Percentiles rank a stretch among this genome's conserved stretches.
phyloP scores from a whole-genome alignment of 176 grass and related monocot species.

The Panicum miliaceum region DNA sequence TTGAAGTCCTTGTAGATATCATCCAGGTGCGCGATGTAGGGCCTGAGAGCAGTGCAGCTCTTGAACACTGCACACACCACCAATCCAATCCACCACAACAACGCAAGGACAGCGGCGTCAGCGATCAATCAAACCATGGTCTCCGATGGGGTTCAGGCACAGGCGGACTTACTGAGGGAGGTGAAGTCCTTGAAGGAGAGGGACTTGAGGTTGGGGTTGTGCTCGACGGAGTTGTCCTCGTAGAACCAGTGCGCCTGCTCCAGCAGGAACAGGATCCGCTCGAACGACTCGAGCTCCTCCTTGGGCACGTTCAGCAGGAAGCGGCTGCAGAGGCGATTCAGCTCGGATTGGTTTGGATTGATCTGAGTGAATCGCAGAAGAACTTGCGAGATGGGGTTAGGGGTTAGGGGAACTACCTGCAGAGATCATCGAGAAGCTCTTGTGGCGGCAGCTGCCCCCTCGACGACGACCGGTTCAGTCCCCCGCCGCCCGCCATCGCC shows the following conservation, averaged over 20 bases:
- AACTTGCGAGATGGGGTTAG: constrained; percentile 10
- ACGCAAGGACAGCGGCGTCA: background rate
- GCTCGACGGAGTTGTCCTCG: constrained; percentile 93
- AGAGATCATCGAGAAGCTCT: constrained; percentile 96
- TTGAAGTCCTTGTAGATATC: constrained; percentile 97
- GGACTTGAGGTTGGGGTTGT: constrained; percentile 89
- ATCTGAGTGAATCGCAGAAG: constrained; percentile 26
- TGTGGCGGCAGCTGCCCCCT: constrained; percentile 68
- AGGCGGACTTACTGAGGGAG: constrained; percentile 62
- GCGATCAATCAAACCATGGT: background rate
- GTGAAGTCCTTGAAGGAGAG: constrained; percentile 98
- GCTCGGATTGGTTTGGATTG: constrained; percentile 22
- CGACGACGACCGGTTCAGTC: constrained; percentile 49
- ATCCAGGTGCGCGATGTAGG: constrained; percentile 88
- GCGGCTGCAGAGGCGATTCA: constrained; percentile 54
- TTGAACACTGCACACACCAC: constrained; percentile 80
- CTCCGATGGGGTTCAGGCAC: background rate
- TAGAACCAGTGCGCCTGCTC: constrained; percentile 99
- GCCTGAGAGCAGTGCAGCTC: constrained; percentile 85
- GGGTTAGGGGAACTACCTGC: constrained; percentile 64
- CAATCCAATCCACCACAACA: constrained; percentile 10
- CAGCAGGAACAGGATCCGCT: constrained; percentile 95
- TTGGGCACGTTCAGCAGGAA: constrained; percentile 96
- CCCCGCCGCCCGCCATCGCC: constrained; percentile 60
- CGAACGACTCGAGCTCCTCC: constrained; percentile 95